Base-by-base conservation (phyloP, 2,329 filamentous ascomycete genomes). In the Ceratocystis variospora region DNA sequence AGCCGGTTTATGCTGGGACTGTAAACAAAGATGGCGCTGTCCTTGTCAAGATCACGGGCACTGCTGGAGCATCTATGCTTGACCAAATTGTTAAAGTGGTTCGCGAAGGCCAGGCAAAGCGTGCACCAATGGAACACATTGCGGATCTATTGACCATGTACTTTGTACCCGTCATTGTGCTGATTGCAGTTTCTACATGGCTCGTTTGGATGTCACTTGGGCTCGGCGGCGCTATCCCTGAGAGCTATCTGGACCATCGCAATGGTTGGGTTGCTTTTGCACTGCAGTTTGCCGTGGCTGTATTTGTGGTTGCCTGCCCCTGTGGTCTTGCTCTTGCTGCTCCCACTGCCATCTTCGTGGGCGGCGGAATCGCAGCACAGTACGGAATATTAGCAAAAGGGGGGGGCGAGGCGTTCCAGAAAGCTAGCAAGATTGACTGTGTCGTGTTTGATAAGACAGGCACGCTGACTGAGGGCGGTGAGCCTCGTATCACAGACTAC, bases 361-460 rank as follows among this genome's bases (percentile, higher is more conserved):
- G 89, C 2, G 86, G 88, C 45, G 89, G 89, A 1, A 77, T 94
- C 19, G 90, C 90, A 1, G 90, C 90, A 5, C 86, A 87, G 73
- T 77, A 89, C 71, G 90, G 90, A 1, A 90, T 95, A 65, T 79
- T 95, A 0, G 89, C 88, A 70, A 90, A 91, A 74, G 89, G 90
- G 25, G 90, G 90, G 25, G 90, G 90, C 44, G 88, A 92, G 73
- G 90, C 89, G 0, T 93, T 94, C 72, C 88, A 93, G 73, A 90
- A 90, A 76, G 89, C 89, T 3, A 91, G 88, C 73, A 83, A 82
- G 10, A 80, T 92, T 57, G 85, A 90, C 73, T 87, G 86, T 64
- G 85, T 94, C 48, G 87, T 94, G 0, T 94, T 95, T 73, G 90
- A 95, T 79, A 94, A 95, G 79, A 95, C 90, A 0, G 90, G 90